Evolutionary conservation across 176 grass and related monocot species (phyloP), one percentile per base, ranked within the genome.

Genomic region (Cenchrus fungigraminus): DNA sequence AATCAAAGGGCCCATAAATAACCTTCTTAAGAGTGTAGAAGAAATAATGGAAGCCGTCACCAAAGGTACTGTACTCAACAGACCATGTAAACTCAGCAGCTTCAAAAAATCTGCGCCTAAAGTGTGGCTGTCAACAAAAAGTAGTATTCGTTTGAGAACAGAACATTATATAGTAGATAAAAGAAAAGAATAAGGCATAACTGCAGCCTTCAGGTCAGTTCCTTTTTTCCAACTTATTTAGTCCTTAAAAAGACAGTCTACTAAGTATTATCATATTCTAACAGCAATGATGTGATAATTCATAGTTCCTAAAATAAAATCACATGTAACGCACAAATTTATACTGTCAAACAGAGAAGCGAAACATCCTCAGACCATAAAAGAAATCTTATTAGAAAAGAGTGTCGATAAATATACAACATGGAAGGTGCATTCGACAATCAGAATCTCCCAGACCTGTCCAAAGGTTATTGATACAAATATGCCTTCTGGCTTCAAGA

Each of bases 381-480:
- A 29, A 8, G 19, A 1, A 14, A 25, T 45, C 4, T 45, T 4
- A 45, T 45, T 45, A 45, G 44, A 45, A 34, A 14, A 70, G n/a
- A 73, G 31, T 32, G 31, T 32, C 31, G 31, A 32, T 32, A 20
- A 77, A 83, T 9, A 45, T 34, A 53, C 61, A 61, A 52, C 54
- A 73, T 68, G 60, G 16, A 83, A 82, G 22, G 52, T 46, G 12
- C 14, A 82, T 80, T 37, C 1, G 52, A 37, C 42, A 64, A 44
- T 20, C 0, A 5, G 62, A 79, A 78, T 79, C 59, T 78, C 60
- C 15, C 77, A 82, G 47, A 98, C 93, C 97, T 99, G 97, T 80
- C 91, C 97, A 65, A 99, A 99, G 60, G 93, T 65, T 58, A 99
- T 91, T 61, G 97, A 94, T 85, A 96, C 79, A 85, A 95, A 99